Evolutionary conservation across 345 rosid species (phyloP).

Genomic region (Eucalyptus curtisii): DNA sequence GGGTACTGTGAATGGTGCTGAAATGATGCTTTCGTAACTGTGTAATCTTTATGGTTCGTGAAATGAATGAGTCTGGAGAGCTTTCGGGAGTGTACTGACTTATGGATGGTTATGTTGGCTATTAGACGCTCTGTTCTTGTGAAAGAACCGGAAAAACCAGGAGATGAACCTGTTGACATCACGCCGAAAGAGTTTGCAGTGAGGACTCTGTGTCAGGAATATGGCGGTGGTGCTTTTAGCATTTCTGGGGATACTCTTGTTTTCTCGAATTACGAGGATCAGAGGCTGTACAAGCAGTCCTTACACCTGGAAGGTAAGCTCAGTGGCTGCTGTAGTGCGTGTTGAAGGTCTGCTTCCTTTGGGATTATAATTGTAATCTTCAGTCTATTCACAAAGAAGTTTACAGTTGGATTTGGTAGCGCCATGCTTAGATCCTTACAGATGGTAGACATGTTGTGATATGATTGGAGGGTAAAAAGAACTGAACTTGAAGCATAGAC

Average conservation of each 20-base stretch:
- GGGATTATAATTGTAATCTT: background rate
- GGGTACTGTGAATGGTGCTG: background rate
- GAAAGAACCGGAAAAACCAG: conserved; percentile 35
- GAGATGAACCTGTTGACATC: conserved; percentile 45
- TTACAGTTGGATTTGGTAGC: background rate
- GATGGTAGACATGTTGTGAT: background rate
- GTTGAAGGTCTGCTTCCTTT: background rate
- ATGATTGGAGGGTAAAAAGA: background rate
- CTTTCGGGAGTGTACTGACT: background rate
- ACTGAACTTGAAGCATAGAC: background rate
- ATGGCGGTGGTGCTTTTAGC: conserved; percentile 86
- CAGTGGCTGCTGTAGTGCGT: background rate
- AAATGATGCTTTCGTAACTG: background rate
- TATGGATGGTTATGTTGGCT: background rate
- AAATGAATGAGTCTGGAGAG: background rate
- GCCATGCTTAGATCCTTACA: background rate
- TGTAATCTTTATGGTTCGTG: background rate
- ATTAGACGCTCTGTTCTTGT: conserved; percentile 70
- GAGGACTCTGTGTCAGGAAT: conserved; percentile 74
- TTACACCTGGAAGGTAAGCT: conserved; percentile 25
- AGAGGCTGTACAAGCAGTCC: conserved; percentile 63
- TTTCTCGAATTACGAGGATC: conserved; percentile 86
- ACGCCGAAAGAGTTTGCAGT: conserved; percentile 77
- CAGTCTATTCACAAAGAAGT: background rate
- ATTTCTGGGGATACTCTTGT: conserved; percentile 42